Evolutionary conservation across 73 alveolate species (phyloP).

Genomic region (Tetrahymena borealis): DNA sequence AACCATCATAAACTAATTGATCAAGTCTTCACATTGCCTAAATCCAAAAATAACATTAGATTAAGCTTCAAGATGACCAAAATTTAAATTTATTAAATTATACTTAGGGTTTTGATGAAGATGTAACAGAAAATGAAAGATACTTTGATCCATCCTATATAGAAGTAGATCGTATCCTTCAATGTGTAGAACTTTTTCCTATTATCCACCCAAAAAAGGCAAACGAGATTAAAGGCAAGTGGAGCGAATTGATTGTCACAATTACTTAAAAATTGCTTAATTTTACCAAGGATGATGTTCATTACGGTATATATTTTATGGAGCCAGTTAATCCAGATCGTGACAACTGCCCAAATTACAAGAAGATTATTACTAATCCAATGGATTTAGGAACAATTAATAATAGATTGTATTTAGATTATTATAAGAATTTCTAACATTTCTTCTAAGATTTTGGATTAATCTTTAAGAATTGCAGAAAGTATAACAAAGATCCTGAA

Average conservation of each 20-base stretch:
- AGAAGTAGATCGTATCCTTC: constrained; percentile 37
- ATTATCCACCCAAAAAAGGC: constrained; percentile 81
- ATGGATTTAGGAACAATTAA: constrained; percentile 67
- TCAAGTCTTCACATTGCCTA: background rate
- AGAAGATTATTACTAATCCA: constrained; percentile 57
- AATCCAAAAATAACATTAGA: background rate
- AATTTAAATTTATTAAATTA: background rate
- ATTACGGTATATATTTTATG: constrained; percentile 62
- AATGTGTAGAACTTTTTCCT: constrained; percentile 61
- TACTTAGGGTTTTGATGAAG: background rate
- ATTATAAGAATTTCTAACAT: constrained; percentile 50
- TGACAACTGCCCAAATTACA: constrained; percentile 50
- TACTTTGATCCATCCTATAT: constrained; percentile 37
- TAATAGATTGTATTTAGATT: constrained; percentile 57
- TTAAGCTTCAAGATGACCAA: background rate
- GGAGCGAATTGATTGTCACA: constrained; percentile 40
- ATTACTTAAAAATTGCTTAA: constrained; percentile 13
- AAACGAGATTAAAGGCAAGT: constrained; percentile 51
- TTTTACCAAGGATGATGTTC: constrained; percentile 20
- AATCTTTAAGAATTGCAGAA: constrained; percentile 68
- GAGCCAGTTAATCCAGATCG: constrained; percentile 65
- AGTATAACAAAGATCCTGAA: constrained; percentile 41
- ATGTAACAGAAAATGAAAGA: constrained; percentile 13
- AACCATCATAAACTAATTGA: background rate
- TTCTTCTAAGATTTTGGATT: constrained; percentile 81